Conservation (phyloP, 2,329 filamentous ascomycete genomes). For the Gnomoniopsis sp. region DNA sequence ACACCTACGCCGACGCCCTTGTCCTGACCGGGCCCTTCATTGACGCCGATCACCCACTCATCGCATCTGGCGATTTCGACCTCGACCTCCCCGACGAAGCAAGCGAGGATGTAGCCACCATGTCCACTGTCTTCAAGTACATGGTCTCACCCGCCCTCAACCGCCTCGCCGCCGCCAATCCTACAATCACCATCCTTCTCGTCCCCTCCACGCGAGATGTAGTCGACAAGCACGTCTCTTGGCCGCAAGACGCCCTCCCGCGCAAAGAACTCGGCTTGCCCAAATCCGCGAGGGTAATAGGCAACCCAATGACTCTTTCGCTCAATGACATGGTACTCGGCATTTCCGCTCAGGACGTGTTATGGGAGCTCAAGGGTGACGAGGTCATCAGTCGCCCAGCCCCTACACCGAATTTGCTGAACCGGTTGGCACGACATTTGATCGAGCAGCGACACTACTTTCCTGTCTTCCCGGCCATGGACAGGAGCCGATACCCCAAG, state of each 20-base stretch:
- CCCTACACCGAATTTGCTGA: conserved; percentile 58
- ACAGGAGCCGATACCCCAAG: conserved; percentile 63
- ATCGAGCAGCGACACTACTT: conserved; percentile 91
- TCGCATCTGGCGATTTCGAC: conserved; percentile 77
- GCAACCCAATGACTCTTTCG: conserved; percentile 85
- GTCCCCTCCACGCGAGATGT: conserved; percentile 80
- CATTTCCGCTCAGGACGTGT: conserved; percentile 76
- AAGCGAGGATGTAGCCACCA: conserved; percentile 74
- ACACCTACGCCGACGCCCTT: conserved; percentile 72
- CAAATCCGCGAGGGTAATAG: conserved; percentile 69
- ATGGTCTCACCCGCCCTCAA: conserved; percentile 73
- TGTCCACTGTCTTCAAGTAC: conserved; percentile 79
- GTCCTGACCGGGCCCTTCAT: conserved; percentile 85
- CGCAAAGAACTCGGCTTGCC: conserved; percentile 74
- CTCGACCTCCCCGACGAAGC: conserved; percentile 69
- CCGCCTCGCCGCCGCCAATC: conserved; percentile 66
- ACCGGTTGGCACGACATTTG: conserved; percentile 70
- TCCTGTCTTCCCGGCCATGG: conserved; percentile 79
- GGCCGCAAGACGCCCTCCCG: conserved; percentile 65
- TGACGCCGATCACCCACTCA: conserved; percentile 83
- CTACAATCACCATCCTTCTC: conserved; percentile 75
- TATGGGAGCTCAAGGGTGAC: conserved; percentile 77
- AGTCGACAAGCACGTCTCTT: conserved; percentile 79
- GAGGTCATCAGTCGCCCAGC: conserved; percentile 62
- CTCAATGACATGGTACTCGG: conserved; percentile 85